Base-by-base conservation (phyloP, 495 filamentous ascomycete species). In the Penicillium canescens region DNA sequence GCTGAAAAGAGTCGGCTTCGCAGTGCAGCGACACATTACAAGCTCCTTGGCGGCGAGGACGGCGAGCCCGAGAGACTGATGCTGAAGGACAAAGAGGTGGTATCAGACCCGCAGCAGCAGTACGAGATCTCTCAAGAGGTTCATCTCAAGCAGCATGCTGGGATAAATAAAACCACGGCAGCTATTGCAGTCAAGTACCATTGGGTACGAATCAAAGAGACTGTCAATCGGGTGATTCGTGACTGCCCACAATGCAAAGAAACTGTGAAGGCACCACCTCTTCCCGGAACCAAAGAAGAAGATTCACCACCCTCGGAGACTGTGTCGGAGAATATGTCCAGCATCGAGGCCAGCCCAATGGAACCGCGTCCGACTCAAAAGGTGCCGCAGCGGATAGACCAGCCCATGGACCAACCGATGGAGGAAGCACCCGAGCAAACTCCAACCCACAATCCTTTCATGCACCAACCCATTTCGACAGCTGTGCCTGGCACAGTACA, bases 191-290 rank as follows among this genome's bases (percentile, higher is more conserved):
- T 96, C 68, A 88, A 89, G 59, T 97, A 90, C 62, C 94, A 97
- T 67, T 98, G 94, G 94, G 92, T 95, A n/a, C 82, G 94, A 31
- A 98, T 98, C 74, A 98, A 98, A 68, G 93, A 97, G 68, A 98
- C 93, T 0, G 94, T 96, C 50, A 93, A 88, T 65, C 83, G 90
- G 57, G 92, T 96, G 64, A 96, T 98, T 74, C 87, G 87, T 54
- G 91, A 94, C 54, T 98, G 94, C 69, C 70, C 84, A 2, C 85
- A 96, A 63, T 98, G 93, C 78, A 96, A 93, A 73, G 90, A 94
- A 54, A 74, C 82, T 34, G 79, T 83, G 54, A 92, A 91, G 63
- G 63, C 70, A 5, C 77, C 83, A 1, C 50, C 67, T 11, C 56
- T 66, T 8, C 70, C 68, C 33, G 65, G 60, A 6, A 46, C 51